Base-by-base conservation (phyloP, 805 yeast genomes). In the Ogataea paraovalis region DNA sequence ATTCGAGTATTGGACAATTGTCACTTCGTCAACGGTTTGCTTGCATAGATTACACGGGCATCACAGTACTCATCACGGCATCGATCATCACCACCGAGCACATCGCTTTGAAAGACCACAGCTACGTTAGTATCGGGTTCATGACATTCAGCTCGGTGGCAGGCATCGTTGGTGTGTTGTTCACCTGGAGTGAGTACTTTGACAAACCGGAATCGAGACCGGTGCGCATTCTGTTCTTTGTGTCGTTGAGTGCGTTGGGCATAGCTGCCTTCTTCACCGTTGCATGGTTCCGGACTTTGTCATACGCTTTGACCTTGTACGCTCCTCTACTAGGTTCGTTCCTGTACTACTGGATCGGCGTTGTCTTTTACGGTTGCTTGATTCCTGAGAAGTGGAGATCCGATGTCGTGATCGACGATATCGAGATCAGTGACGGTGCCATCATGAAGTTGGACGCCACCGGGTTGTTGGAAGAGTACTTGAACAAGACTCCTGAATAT, bases 31-130 rank as follows among this genome's bases (percentile, higher is more conserved):
- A 82, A 54, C 78, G 80, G 45, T 88, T 87, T 68, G 97, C 97
- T 0, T 94, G 99, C 65, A 81, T 91, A 39, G 99, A 92, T 69
- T 92, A 92, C 66, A 85, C 96, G 6, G 99, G 99, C 2, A 92
- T 92, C 55, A 89, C 97, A 0, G 76, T 90, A 13, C 71, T 94
- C 54, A 91, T 92, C 57, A 85, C 96, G 0, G 92, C 96, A 14
- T 87, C 96, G 2, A 85, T 94, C 41, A 71, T 94, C 40, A 80
- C 96, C 3, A 84, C 92, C 0, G 96, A 92, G 66, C 90, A 87
- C 65, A 79, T 87, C 18, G 76, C 91, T 1, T 74, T 92, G 44
- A 82, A 79, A 61, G 73, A 84, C 55, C 78, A 78, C 56, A 82
- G 84, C 4, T 40, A 62, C 16, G 52, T 72, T 7, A 77, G 78